Percentiles rank a stretch among this genome's conserved stretches.
Conservation (phyloP, 225 moss, liverwort and hornwort genomes). For the Climacium dendroides region DNA sequence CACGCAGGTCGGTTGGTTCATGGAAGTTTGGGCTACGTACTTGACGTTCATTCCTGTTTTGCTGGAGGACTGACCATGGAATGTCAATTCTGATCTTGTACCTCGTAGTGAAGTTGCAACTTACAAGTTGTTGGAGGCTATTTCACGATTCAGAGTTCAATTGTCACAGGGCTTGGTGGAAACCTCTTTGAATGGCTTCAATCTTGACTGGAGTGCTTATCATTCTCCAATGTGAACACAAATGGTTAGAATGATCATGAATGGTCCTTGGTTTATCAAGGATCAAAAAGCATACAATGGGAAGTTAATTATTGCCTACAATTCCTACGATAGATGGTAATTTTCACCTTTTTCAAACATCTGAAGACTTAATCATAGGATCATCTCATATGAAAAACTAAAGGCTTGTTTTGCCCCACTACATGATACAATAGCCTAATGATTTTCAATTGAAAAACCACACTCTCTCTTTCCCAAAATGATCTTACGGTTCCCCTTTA, state of each 20-base stretch:
- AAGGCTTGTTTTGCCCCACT: too few species aligned
- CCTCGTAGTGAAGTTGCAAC: neutral
- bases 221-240: neutral
- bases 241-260: neutral
- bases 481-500: too few species aligned
- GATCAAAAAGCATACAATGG: neutral
- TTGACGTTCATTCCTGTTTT: neutral
- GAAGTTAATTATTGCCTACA: too few species aligned
- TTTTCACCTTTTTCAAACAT: too few species aligned
- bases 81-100: neutral
- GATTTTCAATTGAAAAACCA: too few species aligned
- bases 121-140: neutral
- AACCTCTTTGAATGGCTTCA: too few species aligned
- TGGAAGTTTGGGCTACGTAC: neutral
- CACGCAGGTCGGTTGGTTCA: neutral
- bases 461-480: too few species aligned
- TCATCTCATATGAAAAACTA: too few species aligned
- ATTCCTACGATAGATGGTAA: too few species aligned
- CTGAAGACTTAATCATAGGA: too few species aligned
- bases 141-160: neutral
- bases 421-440: too few species aligned
- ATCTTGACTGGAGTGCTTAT: neutral
- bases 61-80: too few species aligned
- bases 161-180: neutral
- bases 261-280: neutral